Evolutionary conservation across 441 rosid species (phyloP).

Genomic region (Euphorbia schlechtendalii): DNA sequence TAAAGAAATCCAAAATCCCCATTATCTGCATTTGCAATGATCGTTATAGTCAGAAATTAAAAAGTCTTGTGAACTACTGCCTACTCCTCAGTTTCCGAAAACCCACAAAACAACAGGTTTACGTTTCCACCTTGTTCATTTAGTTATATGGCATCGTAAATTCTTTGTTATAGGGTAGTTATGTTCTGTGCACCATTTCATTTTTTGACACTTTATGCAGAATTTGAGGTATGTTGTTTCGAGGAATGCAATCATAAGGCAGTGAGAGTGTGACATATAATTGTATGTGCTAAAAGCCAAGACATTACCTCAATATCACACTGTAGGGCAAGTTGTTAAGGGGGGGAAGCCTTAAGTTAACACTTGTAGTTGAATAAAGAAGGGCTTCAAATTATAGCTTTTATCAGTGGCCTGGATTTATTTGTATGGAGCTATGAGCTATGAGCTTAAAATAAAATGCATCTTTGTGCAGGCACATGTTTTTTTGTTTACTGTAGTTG

Average conservation of each 20-base stretch:
- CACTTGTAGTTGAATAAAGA: not conserved
- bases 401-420: not conserved
- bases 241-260: not conserved
- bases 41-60: conserved; percentile 92
- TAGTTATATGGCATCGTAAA: conserved; percentile 6
- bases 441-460: not conserved
- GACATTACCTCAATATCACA: not conserved
- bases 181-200: not conserved
- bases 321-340: not conserved
- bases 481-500: not conserved
- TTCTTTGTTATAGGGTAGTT: conserved; percentile 7
- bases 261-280: not conserved
- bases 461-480: not conserved
- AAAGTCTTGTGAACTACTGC: conserved; percentile 87
- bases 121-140: conserved; percentile 2
- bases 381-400: too few relatives aligned
- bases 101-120: conserved; percentile 96
- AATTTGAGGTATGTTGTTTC: not conserved
- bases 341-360: not conserved
- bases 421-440: not conserved
- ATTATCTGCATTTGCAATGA: conserved; percentile 97
- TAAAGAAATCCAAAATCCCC: conserved; percentile 86
- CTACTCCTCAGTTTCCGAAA: conserved; percentile 72
- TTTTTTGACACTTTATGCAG: not conserved
- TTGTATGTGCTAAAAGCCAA: not conserved